Conservation (phyloP, 345 rosid genomes). For the Citrus cavaleriei region DNA sequence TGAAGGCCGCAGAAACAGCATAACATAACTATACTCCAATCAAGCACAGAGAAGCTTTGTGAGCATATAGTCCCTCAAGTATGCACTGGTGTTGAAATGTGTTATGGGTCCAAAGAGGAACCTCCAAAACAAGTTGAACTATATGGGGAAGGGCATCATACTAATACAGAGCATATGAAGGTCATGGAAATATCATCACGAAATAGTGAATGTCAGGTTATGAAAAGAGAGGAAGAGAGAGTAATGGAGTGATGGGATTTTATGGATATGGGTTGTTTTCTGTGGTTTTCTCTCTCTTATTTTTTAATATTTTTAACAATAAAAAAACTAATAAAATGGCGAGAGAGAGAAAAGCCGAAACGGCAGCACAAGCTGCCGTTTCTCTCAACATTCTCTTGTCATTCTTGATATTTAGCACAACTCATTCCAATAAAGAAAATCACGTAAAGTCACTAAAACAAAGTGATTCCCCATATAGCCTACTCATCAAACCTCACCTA, state of each 20-base stretch:
- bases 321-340: too few species aligned
- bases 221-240: conserved; percentile 16
- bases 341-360: too few species aligned
- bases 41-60: conserved; percentile 37
- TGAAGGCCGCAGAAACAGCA: conserved; percentile 8
- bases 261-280: too few species aligned
- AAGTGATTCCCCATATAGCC: too few species aligned
- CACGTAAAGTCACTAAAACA: too few species aligned
- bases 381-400: too few species aligned
- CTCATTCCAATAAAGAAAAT: too few species aligned
- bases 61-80: conserved; percentile 10
- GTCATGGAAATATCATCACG: conserved; percentile 20
- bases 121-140: conserved; percentile 18
- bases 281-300: too few species aligned
- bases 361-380: rapidly evolving
- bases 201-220: conserved; percentile 17
- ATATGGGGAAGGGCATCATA: conserved; percentile 26
- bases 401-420: too few species aligned
- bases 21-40: conserved; percentile 14
- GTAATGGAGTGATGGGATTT: too few species aligned
- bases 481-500: too few species aligned
- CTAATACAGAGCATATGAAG: conserved; percentile 20
- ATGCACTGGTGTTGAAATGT: conserved; percentile 1
- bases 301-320: too few species aligned
- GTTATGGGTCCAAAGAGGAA: conserved; percentile 18